phyloP scores from a whole-genome alignment of 202 grass and related monocot species.

The Setaria italica region DNA sequence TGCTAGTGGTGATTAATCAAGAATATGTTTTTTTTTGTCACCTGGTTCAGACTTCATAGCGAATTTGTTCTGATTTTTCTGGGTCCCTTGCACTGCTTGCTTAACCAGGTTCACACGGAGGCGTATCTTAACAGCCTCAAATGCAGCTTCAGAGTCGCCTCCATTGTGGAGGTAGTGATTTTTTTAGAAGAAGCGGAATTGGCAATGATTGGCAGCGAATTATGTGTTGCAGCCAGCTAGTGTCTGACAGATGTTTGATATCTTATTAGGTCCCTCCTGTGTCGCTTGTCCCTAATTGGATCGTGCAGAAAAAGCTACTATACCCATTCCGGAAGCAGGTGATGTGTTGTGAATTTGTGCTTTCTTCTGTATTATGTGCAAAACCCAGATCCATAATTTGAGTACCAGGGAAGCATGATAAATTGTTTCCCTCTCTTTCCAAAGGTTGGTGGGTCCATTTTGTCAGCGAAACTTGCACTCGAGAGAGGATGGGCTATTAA shows the following conservation, averaged over 20 bases:
- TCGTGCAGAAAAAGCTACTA: constrained; percentile 78
- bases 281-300: constrained; percentile 70
- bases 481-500: constrained; percentile 92
- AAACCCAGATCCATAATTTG: neutral
- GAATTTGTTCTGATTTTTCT: constrained; percentile 8
- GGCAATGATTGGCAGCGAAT: neutral
- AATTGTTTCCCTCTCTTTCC: constrained; percentile 1
- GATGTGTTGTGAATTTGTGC: constrained; percentile 31
- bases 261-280: constrained; percentile 77
- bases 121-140: constrained; percentile 73
- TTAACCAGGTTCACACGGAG: constrained; percentile 76
- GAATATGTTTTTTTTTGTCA: neutral
- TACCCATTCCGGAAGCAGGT: constrained; percentile 86
- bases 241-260: neutral
- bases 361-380: neutral
- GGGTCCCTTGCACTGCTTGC: constrained; percentile 9
- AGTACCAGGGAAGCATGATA: neutral
- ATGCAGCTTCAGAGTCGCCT: constrained; percentile 76
- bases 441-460: constrained; percentile 80
- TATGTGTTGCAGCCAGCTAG: neutral
- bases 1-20: constrained; percentile 74
- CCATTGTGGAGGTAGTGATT: constrained; percentile 77
- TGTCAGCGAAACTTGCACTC: constrained; percentile 79
- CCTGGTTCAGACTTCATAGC: neutral
- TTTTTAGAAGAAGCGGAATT: neutral